These are phyloP conservation scores for Angomonas deanei DNA, from an alignment of 208 protist genomes.

Conservation along the genomic window DNA sequence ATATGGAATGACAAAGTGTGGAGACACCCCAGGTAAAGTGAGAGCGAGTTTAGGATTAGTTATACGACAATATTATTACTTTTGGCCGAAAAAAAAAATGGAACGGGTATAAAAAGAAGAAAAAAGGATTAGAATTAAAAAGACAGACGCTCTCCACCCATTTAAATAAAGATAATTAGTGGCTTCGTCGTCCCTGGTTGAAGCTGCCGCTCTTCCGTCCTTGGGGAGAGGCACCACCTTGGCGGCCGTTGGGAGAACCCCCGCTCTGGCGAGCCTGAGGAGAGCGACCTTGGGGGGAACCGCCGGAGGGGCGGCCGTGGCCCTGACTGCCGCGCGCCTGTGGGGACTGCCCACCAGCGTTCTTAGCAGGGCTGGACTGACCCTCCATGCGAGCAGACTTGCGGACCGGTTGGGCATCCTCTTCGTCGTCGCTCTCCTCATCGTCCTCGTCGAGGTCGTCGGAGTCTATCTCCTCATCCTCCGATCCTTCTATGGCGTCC, in stretches of 20 bases:
- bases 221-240: conserved; percentile 11
- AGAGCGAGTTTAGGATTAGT: too few species aligned
- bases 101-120: conserved; percentile 5
- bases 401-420: conserved; percentile 1
- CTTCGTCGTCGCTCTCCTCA: conserved; percentile 27
- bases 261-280: conserved; percentile 17
- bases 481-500: conserved; percentile 15
- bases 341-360: conserved; percentile 4
- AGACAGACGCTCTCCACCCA: not conserved
- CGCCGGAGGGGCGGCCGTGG: not conserved
- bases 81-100: not conserved
- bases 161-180: not conserved
- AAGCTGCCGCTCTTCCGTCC: conserved; percentile 10
- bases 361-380: not conserved
- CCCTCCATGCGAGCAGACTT: conserved; percentile 5
- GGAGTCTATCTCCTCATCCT: conserved; percentile 16
- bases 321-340: conserved; percentile 12
- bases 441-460: conserved; percentile 37
- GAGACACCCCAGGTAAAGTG: too few species aligned
- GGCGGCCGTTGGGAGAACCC: conserved; percentile 6
- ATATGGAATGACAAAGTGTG: not conserved
- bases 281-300: too few species aligned
- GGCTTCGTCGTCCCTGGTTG: conserved; percentile 18
- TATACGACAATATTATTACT: not conserved
- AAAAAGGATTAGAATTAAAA: not conserved